Percentiles rank a stretch among this genome's conserved stretches.
These are phyloP conservation scores for Clavariopsis aquatica DNA, from an alignment of 495 filamentous ascomycete species.

Conservation along the genomic window DNA sequence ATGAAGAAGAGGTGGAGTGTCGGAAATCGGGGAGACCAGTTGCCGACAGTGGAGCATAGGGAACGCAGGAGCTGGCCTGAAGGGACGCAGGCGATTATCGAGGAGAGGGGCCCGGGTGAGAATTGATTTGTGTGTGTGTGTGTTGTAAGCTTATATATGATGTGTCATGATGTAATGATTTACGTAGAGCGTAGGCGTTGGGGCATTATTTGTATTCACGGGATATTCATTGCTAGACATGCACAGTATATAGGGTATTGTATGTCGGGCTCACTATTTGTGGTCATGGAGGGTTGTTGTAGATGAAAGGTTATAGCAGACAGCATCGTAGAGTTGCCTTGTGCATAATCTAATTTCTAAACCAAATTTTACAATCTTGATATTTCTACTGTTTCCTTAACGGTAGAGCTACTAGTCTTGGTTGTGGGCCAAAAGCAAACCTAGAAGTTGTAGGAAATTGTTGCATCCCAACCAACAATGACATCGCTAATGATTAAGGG, in stretches of 20 bases:
- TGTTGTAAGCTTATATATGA: no score
- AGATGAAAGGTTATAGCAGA: neutral
- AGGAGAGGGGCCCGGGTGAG: neutral
- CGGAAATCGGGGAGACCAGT: neutral
- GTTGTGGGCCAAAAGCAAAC: no score
- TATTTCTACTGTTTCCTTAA: no score
- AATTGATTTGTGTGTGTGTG: neutral
- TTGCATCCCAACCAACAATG: no score
- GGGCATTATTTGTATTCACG: neutral
- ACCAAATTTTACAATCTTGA: no score
- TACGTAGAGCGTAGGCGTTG: neutral
- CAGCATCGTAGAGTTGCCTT: neutral
- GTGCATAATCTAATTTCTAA: neutral
- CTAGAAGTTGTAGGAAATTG: no score
- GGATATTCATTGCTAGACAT: no score
- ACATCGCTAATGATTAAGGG: no score
- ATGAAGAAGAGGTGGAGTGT: conserved; percentile 15
- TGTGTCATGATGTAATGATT: neutral
- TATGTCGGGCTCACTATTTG: neutral
- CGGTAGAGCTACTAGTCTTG: no score
- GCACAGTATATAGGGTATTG: neutral
- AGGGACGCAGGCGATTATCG: neutral
- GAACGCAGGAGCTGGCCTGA: conserved; percentile 22
- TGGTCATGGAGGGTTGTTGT: neutral
- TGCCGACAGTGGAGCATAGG: conserved; percentile 20